phyloP scores from a whole-genome alignment of 2,329 filamentous ascomycete genomes.

The Colletotrichum lupini region DNA sequence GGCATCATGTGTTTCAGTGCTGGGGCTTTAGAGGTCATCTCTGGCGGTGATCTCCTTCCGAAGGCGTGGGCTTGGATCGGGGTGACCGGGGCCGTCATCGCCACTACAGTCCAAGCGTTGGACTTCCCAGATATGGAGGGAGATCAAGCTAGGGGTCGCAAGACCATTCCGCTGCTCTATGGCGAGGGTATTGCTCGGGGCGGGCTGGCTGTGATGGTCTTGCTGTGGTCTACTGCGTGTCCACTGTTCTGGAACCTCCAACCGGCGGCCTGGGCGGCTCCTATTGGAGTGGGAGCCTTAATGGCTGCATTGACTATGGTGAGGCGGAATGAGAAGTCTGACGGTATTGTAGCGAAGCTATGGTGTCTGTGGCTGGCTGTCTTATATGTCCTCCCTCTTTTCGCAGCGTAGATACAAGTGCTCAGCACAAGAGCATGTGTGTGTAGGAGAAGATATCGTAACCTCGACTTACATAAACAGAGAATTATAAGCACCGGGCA shows the following conservation, averaged over 20 bases:
- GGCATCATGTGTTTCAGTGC: slow-evolving; percentile 44
- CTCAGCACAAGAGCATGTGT: no score
- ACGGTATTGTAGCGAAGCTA: slow-evolving; percentile 40
- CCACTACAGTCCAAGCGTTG: slow-evolving; percentile 43
- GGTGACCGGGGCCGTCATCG: slow-evolving; percentile 38
- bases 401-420: neutral
- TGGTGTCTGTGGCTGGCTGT: slow-evolving; percentile 41
- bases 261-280: neutral
- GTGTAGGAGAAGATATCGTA: no score
- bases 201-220: slow-evolving; percentile 35
- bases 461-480: no score
- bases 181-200: slow-evolving; percentile 37
- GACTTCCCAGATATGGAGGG: slow-evolving; percentile 42
- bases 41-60: slow-evolving; percentile 18
- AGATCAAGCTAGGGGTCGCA: slow-evolving; percentile 40
- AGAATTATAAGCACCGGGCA: no score
- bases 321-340: slow-evolving; percentile 36
- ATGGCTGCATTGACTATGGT: slow-evolving; percentile 35
- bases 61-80: slow-evolving; percentile 38
- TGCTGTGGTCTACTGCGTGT: slow-evolving; percentile 12
- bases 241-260: neutral
- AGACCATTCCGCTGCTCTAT: slow-evolving; percentile 42
- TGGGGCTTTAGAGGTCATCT: slow-evolving; percentile 39
- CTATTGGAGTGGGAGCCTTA: neutral
- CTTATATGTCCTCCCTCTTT: slow-evolving; percentile 37